phyloP scores from a whole-genome alignment of 176 grass and related monocot species.

The Dendrocalamus sinicus region DNA sequence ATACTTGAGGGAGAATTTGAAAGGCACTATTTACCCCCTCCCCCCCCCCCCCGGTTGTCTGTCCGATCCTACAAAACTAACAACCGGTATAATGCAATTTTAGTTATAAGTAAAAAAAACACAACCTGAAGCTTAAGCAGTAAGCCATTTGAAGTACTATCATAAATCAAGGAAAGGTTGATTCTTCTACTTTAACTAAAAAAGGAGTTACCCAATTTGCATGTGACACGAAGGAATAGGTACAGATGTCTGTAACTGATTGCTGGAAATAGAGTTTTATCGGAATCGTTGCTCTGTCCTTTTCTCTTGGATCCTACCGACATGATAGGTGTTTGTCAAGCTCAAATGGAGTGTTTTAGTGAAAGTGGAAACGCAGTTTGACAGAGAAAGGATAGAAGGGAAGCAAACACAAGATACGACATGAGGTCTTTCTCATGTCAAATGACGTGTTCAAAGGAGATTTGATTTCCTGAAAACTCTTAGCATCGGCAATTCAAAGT shows the following conservation, averaged over 20 bases:
- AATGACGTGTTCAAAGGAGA: neutral
- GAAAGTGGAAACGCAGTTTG: neutral
- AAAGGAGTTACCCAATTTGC: constrained; percentile 8
- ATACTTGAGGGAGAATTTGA: no score
- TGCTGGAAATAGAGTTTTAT: constrained; percentile 14
- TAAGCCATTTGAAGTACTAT: no score
- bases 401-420: neutral
- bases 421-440: neutral
- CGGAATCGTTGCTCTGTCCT: neutral
- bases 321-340: neutral
- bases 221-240: constrained; percentile 7
- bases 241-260: constrained; percentile 19
- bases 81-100: no score
- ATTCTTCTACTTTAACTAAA: neutral
- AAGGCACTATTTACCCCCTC: no score
- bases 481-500: neutral
- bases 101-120: no score
- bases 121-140: no score
- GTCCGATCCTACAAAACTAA: no score
- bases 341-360: neutral
- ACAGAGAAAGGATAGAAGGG: neutral
- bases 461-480: neutral
- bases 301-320: no score
- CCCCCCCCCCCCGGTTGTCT: no score
- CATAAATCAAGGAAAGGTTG: neutral